Evolutionary conservation across 23 red algal species (phyloP).

Genomic region (Chondrus crispus): DNA sequence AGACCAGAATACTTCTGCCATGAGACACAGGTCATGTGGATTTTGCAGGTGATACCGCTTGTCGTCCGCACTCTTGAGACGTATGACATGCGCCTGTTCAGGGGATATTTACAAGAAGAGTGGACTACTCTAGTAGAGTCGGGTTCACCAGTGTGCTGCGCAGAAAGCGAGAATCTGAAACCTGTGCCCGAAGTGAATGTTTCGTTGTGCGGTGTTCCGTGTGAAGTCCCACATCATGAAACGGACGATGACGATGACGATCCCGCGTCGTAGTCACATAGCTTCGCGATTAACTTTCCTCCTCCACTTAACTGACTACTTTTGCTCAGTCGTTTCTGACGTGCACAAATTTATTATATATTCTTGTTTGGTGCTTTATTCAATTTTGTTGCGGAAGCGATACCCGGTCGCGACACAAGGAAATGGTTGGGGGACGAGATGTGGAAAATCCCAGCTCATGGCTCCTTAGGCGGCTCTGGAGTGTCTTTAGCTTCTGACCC

Average conservation of each 20-base stretch:
- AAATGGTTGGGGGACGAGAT: neutral
- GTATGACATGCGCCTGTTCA: constrained; percentile 37
- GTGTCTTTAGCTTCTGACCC: neutral
- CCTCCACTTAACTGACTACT: no score
- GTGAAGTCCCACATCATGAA: no score
- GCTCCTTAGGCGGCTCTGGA: neutral
- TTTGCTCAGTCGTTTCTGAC: no score
- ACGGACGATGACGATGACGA: no score
- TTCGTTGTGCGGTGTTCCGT: constrained; percentile 22
- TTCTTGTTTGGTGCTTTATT: no score
- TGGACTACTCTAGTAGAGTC: constrained; percentile 15
- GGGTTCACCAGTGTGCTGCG: constrained; percentile 47
- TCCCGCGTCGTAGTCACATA: no score
- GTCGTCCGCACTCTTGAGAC: constrained; percentile 38
- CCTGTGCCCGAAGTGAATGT: constrained; percentile 29
- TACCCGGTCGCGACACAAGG: neutral
- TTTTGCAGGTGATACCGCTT: constrained; percentile 45
- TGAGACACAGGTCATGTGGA: constrained; percentile 22
- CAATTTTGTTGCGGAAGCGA: neutral
- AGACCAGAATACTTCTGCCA: constrained; percentile 35
- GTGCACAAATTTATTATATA: no score
- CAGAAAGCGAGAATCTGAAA: neutral
- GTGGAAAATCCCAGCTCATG: no score
- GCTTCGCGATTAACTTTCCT: no score
- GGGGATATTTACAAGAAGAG: constrained; percentile 15